phyloP scores from a whole-genome alignment of 2,329 filamentous ascomycete genomes.

The Cladosporium phlei region DNA sequence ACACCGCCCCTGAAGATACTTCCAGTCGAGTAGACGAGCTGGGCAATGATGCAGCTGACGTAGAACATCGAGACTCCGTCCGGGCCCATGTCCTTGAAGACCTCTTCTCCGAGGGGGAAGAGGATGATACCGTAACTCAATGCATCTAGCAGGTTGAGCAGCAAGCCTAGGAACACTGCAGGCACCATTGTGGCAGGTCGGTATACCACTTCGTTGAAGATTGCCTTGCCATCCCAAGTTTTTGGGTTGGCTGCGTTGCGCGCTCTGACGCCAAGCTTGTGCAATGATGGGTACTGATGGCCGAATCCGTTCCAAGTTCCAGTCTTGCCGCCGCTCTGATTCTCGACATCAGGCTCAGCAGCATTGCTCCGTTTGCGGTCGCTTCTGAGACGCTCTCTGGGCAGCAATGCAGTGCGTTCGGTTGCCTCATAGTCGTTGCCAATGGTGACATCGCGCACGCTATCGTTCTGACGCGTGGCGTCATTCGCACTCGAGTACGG shows the following conservation, averaged over 20 bases:
- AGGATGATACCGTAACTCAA: conserved; percentile 88
- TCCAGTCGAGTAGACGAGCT: conserved; percentile 81
- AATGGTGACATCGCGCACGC: conserved; percentile 27
- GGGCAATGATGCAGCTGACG: conserved; percentile 91
- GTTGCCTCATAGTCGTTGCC: conserved; percentile 21
- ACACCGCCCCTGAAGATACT: conserved; percentile 88
- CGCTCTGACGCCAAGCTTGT: conserved; percentile 2
- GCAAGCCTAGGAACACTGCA: conserved; percentile 78
- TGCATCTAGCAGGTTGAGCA: conserved; percentile 91
- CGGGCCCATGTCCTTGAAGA: conserved; percentile 80
- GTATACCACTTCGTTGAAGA: conserved; percentile 62
- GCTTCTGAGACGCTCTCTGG: conserved; percentile 23
- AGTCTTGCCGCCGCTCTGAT: conserved; percentile 15
- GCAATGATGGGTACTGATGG: conserved; percentile 27
- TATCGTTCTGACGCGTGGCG: conserved; percentile 2
- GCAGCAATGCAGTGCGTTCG: conserved; percentile 36
- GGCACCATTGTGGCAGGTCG: conserved; percentile 69
- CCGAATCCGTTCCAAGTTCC: conserved; percentile 28
- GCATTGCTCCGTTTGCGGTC: conserved; percentile 22
- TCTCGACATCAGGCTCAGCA: conserved; percentile 24
- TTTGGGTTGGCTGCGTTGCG: conserved; percentile 55
- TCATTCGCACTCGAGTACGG: conserved; percentile 3
- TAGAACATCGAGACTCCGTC: conserved; percentile 99
- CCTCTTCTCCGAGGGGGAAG: conserved; percentile 80
- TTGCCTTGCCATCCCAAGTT: conserved; percentile 62